Evolutionary conservation across 257 asterid species (phyloP).

Genomic region (Solanum pennellii): DNA sequence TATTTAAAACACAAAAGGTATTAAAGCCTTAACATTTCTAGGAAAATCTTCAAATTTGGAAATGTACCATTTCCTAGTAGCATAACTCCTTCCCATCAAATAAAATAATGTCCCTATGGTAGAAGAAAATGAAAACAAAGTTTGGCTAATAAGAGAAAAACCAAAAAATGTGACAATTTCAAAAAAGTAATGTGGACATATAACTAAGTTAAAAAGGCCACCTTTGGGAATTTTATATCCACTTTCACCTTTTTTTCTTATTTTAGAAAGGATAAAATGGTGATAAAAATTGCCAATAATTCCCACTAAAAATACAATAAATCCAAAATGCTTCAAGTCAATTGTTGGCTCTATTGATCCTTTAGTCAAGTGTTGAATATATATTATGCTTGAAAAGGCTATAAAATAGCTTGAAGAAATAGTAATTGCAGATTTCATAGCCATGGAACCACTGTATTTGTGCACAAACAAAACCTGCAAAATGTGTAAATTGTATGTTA

Average conservation of each 20-base stretch:
- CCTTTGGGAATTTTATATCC: constrained; percentile 46
- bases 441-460: constrained; percentile 41
- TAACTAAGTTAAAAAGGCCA: constrained; percentile 38
- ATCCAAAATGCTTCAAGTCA: constrained; percentile 32
- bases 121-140: constrained; percentile 21
- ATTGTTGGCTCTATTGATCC: constrained; percentile 27
- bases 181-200: constrained; percentile 58
- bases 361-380: constrained; percentile 22
- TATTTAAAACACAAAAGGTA: constrained; percentile 41
- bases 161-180: constrained; percentile 51
- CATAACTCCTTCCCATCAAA: constrained; percentile 52
- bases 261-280: constrained; percentile 47
- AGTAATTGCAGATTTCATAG: constrained; percentile 20
- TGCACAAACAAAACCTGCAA: constrained; percentile 52
- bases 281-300: constrained; percentile 50
- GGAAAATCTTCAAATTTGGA: constrained; percentile 65
- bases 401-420: constrained; percentile 39
- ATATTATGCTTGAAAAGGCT: constrained; percentile 27
- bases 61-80: constrained; percentile 55
- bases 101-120: constrained; percentile 26
- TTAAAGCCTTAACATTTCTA: constrained; percentile 29
- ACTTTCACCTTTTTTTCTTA: constrained; percentile 36
- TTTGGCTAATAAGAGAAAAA: constrained; percentile 42
- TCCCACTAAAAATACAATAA: constrained; percentile 29
- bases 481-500: not conserved